phyloP scores from a whole-genome alignment of 345 rosid species.

The Raphanus sativus region DNA sequence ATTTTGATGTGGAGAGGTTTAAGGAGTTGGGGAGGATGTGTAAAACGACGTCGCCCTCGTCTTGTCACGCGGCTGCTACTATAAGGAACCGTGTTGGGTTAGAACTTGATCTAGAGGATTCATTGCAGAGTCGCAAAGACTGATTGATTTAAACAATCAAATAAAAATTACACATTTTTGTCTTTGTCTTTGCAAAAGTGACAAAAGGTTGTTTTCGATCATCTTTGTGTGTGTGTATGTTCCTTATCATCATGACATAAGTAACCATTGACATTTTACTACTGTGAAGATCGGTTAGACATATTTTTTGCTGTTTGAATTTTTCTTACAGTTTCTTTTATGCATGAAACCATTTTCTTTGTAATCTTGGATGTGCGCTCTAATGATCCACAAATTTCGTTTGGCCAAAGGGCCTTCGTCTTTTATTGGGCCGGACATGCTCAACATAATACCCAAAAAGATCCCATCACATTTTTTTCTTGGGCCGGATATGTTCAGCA shows the following conservation, averaged over 20 bases:
- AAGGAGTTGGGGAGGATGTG: conserved; percentile 66
- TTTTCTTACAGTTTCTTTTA: too few relatives aligned
- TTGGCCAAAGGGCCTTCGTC: not conserved
- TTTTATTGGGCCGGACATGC: not conserved
- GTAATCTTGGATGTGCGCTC: not conserved
- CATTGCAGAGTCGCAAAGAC: conserved; percentile 47
- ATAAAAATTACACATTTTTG: not conserved
- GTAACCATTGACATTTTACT: conserved; percentile 6
- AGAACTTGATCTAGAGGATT: conserved; percentile 74
- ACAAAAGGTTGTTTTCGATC: conserved; percentile 3
- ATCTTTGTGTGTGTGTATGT: not conserved
- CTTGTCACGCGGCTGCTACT: conserved; percentile 54
- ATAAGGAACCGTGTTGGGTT: conserved; percentile 59
- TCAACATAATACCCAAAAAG: not conserved
- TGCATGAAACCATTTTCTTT: not conserved
- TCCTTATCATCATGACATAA: not conserved
- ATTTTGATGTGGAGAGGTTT: conserved; percentile 65
- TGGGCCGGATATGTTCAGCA: too few relatives aligned
- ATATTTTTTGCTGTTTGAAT: too few relatives aligned
- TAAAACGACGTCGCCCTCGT: conserved; percentile 44
- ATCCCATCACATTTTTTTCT: too few relatives aligned
- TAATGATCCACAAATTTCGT: not conserved
- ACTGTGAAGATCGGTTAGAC: not conserved
- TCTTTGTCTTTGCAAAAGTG: not conserved
- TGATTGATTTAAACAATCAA: conserved; percentile 13